Percentiles rank a stretch among this genome's conserved stretches.
Evolutionary conservation across 1,284 basidiomycete species (phyloP).

Genomic region (Gomphus sp.): DNA sequence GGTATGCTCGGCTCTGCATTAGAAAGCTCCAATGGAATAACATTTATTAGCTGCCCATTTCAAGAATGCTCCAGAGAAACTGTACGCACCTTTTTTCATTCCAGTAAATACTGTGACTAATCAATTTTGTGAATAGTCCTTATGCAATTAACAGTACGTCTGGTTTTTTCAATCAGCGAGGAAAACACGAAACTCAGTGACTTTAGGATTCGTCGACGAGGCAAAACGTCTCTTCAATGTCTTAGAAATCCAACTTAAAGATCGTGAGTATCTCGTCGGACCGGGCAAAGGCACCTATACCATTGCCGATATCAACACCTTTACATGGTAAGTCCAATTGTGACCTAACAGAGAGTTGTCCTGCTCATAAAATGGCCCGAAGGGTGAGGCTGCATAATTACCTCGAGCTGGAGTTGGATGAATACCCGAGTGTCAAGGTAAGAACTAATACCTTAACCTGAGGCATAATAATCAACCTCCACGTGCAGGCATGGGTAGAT

Average conservation of each 20-base stretch:
- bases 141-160: conserved; percentile 50
- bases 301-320: conserved; percentile 56
- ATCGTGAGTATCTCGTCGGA: conserved; percentile 64
- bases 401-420: conserved; percentile 41
- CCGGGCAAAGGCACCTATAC: conserved; percentile 54
- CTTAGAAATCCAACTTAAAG: conserved; percentile 57
- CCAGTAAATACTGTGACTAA: background rate
- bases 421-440: conserved; percentile 51
- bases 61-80: conserved; percentile 46
- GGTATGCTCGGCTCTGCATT: conserved; percentile 16
- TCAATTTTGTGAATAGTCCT: conserved; percentile 28
- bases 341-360: background rate
- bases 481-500: conserved; percentile 32
- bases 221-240: conserved; percentile 72
- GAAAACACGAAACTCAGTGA: background rate
- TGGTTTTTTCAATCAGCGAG: background rate
- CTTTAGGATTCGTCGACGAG: conserved; percentile 62
- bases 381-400: conserved; percentile 42
- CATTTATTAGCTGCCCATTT: conserved; percentile 43
- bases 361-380: conserved; percentile 14
- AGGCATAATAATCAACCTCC: background rate
- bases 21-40: background rate
- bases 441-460: conserved; percentile 1
- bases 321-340: conserved; percentile 34
- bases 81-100: conserved; percentile 14